These are phyloP conservation scores for Sporobolomyces phaffii DNA, from an alignment of 768 basidiomycete genomes.

Conservation along the genomic window DNA sequence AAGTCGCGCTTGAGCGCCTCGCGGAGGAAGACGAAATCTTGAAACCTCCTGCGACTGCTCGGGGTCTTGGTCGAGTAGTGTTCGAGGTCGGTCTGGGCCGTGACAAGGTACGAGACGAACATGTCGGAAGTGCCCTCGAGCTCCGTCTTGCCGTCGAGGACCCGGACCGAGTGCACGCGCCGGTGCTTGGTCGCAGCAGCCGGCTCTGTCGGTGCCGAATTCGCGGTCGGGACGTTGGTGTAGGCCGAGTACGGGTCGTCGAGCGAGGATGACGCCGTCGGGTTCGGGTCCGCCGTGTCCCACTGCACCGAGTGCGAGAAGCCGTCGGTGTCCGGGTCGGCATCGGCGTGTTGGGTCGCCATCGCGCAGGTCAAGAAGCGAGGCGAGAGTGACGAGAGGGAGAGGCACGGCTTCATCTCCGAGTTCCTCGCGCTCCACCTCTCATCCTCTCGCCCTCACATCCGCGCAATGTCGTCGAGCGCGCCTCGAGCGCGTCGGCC, in stretches of 20 bases:
- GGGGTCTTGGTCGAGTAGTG: constrained; percentile 52
- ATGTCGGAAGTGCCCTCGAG: constrained; percentile 94
- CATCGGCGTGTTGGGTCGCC: neutral
- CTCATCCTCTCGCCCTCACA: neutral
- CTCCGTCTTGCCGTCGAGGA: constrained; percentile 91
- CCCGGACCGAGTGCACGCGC: constrained; percentile 42
- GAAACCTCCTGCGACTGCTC: constrained; percentile 78
- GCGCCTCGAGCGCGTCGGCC: neutral
- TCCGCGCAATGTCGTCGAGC: neutral
- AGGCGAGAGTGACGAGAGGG: neutral
- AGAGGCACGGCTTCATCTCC: too few relatives aligned
- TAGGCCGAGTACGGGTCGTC: constrained; percentile 16
- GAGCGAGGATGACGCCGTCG: neutral
- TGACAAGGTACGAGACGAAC: constrained; percentile 88
- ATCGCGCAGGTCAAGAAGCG: neutral
- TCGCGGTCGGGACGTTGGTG: neutral
- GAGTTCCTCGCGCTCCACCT: neutral
- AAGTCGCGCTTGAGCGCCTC: constrained; percentile 85
- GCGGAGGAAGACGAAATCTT: constrained; percentile 91
- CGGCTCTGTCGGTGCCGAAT: neutral
- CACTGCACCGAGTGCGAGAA: constrained; percentile 18
- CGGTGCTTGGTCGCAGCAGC: neutral
- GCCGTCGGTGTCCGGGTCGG: constrained; percentile 4
- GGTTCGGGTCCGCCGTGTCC: constrained; percentile 1
- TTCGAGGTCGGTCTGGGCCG: constrained; percentile 51